Conservation (phyloP, 345 rosid species). For the Ceriops decandra region DNA sequence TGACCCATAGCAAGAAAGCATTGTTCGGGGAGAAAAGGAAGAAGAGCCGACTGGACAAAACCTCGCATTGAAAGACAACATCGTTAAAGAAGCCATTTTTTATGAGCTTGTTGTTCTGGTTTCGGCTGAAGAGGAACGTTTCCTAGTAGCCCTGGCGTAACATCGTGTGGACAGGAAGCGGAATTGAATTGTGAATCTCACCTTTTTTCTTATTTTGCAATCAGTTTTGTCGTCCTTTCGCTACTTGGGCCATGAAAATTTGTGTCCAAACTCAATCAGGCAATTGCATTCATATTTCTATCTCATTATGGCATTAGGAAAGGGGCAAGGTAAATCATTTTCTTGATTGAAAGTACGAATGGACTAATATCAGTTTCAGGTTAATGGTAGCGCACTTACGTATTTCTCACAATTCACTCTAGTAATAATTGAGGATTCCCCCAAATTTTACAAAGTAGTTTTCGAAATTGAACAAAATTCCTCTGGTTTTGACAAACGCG, state of each 20-base stretch:
- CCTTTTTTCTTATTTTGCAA: background rate
- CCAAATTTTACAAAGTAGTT: constrained; percentile 16
- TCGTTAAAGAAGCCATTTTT: constrained; percentile 55
- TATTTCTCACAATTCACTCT: too few relatives aligned
- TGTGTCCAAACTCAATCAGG: too few relatives aligned
- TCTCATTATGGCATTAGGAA: too few relatives aligned
- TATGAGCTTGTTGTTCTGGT: background rate
- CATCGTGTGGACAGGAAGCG: constrained; percentile 16
- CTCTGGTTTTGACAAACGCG: constrained; percentile 52
- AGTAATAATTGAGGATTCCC: too few relatives aligned
- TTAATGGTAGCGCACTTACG: too few relatives aligned
- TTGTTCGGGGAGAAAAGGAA: constrained; percentile 13
- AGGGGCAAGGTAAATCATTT: too few relatives aligned
- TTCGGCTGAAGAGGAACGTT: background rate
- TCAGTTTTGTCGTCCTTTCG: background rate
- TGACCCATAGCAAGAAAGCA: constrained; percentile 26
- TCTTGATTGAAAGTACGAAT: too few relatives aligned
- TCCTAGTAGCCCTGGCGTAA: background rate
- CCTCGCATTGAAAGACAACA: constrained; percentile 37
- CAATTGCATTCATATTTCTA: too few relatives aligned
- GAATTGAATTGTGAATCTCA: background rate
- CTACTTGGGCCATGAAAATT: background rate
- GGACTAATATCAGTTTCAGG: too few relatives aligned
- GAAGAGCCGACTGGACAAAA: constrained; percentile 21
- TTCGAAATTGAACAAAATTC: constrained; percentile 63